These are phyloP conservation scores for Saturnispora serradocipensis DNA, from an alignment of 805 yeast species.

Conservation along the genomic window DNA sequence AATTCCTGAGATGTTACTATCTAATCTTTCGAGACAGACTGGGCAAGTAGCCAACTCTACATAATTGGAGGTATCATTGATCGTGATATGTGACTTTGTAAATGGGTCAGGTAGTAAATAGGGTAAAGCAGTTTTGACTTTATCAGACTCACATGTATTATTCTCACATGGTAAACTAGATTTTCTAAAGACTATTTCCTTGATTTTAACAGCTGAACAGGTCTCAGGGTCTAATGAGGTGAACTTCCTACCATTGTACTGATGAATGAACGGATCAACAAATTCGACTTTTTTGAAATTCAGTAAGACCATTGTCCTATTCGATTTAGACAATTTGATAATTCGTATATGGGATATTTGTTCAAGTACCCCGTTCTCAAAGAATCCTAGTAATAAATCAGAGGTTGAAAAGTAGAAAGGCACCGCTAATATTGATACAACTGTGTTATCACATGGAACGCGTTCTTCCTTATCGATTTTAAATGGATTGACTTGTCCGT, in stretches of 20 bases:
- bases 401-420: constrained; percentile 84
- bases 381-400: constrained; percentile 63
- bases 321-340: constrained; percentile 53
- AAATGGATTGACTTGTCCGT: constrained; percentile 15
- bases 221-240: constrained; percentile 84
- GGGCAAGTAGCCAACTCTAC: constrained; percentile 85
- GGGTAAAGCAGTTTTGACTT: constrained; percentile 37
- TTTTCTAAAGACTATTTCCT: constrained; percentile 40
- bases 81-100: constrained; percentile 27
- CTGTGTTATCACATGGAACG: constrained; percentile 46
- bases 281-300: constrained; percentile 51
- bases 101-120: constrained; percentile 68
- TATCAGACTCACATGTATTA: constrained; percentile 6
- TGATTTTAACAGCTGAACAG: constrained; percentile 70
- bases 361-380: constrained; percentile 52
- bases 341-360: constrained; percentile 64
- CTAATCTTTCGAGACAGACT: constrained; percentile 85
- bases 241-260: constrained; percentile 64
- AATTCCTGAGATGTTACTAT: constrained; percentile 67
- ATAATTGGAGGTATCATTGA: constrained; percentile 19
- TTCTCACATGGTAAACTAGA: constrained; percentile 17
- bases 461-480: constrained; percentile 12
- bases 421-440: constrained; percentile 72
- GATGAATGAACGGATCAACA: constrained; percentile 57
- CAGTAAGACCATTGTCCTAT: constrained; percentile 67